Evolutionary conservation across 495 filamentous ascomycete species (phyloP).

Genomic region (Neurospora cerealis): DNA sequence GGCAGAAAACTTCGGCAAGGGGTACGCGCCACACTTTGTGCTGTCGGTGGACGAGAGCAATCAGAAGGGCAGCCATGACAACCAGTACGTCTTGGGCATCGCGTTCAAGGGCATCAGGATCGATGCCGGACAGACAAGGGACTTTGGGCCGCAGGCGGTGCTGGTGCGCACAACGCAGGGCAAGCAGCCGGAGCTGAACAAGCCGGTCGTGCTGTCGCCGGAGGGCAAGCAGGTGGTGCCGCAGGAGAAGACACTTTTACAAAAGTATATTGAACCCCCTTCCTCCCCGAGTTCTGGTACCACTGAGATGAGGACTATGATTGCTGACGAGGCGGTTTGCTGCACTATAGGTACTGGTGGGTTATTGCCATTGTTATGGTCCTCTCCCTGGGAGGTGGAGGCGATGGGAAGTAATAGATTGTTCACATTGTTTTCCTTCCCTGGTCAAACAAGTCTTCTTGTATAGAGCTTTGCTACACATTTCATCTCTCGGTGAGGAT

Average conservation of each 20-base stretch:
- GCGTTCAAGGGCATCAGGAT: slow-evolving; percentile 33
- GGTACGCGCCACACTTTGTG: slow-evolving; percentile 39
- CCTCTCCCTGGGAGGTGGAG: slow-evolving; percentile 27
- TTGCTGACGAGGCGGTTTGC: slow-evolving; percentile 3
- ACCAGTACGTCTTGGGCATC: slow-evolving; percentile 28
- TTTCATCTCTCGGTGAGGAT: neutral
- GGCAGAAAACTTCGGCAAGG: slow-evolving; percentile 42
- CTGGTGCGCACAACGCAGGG: slow-evolving; percentile 37
- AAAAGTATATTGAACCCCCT: slow-evolving; percentile 46
- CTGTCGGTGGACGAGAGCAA: slow-evolving; percentile 27
- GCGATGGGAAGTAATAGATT: slow-evolving; percentile 27
- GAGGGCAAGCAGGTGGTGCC: slow-evolving; percentile 48
- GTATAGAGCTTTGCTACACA: neutral
- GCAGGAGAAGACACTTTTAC: slow-evolving; percentile 58
- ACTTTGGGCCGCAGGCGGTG: slow-evolving; percentile 46
- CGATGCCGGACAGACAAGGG: slow-evolving; percentile 45
- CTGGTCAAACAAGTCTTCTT: neutral
- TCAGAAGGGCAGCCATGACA: slow-evolving; percentile 13
- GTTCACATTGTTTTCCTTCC: neutral
- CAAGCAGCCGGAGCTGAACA: slow-evolving; percentile 50
- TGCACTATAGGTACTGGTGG: slow-evolving; percentile 42
- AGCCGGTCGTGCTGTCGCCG: slow-evolving; percentile 50
- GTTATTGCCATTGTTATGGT: slow-evolving; percentile 32
- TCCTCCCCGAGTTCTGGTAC: slow-evolving; percentile 18
- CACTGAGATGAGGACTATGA: neutral